A percentile compares a stretch with the other conserved stretches of the same genome.
phyloP scores from a whole-genome alignment of 192 early-diverging fungal genomes.

The Coemansia sp. region DNA sequence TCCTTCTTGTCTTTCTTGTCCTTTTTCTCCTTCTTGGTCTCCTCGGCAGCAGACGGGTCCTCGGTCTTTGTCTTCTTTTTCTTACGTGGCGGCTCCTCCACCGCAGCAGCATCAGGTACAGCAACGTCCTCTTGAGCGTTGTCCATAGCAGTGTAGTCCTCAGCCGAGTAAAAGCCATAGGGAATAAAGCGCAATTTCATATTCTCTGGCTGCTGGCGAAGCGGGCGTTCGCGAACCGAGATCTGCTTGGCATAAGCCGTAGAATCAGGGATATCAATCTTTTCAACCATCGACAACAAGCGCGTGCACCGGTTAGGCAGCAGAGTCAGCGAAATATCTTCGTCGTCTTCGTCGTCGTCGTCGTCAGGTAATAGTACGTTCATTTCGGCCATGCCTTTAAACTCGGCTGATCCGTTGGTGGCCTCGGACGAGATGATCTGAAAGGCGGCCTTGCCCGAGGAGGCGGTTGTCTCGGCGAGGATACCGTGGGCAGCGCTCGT shows the following conservation, averaged over 20 bases:
- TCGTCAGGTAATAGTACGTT: constrained; percentile 42
- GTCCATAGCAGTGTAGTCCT: constrained; percentile 31
- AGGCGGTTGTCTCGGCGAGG: constrained; percentile 9
- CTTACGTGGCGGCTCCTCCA: constrained; percentile 1
- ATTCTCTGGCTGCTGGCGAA: constrained; percentile 38
- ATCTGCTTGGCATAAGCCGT: constrained; percentile 20
- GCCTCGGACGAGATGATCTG: constrained; percentile 21
- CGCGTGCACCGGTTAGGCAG: constrained; percentile 22
- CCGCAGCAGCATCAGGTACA: not conserved
- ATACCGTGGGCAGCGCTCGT: constrained; percentile 23
- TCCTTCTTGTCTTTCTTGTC: constrained; percentile 18
- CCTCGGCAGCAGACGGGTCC: not conserved
- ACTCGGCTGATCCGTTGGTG: constrained; percentile 18
- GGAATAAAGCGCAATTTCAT: constrained; percentile 51
- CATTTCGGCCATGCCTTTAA: constrained; percentile 45
- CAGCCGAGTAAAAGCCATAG: constrained; percentile 49
- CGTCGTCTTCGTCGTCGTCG: constrained; percentile 14
- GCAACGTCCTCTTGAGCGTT: not conserved
- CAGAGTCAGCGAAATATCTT: constrained; percentile 17
- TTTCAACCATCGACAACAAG: constrained; percentile 37
- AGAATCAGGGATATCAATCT: constrained; percentile 31
- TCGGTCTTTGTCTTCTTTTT: constrained; percentile 7
- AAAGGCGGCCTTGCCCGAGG: constrained; percentile 10
- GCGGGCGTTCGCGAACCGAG: constrained; percentile 9
- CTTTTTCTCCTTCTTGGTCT: constrained; percentile 21